Evolutionary conservation across 768 basidiomycete genomes (phyloP).

Genomic region (Stropharia rugosoannulata): DNA sequence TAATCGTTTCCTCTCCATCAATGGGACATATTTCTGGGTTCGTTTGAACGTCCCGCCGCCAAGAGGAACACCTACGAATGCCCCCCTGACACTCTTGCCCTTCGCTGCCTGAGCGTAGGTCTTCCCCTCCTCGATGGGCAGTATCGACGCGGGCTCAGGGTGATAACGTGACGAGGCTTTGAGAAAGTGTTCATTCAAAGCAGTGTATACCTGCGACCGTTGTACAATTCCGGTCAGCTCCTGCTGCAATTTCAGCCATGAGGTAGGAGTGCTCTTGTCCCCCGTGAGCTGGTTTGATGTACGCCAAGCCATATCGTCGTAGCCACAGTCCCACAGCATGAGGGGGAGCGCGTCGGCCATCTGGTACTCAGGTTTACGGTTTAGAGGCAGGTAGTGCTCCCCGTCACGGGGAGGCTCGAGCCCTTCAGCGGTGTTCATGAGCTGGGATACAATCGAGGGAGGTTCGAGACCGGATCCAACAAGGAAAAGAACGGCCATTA

Average conservation of each 20-base stretch:
- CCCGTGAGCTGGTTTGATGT: slow-evolving; percentile 39
- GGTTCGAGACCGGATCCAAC: slow-evolving; percentile 79
- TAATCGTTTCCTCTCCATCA: slow-evolving; percentile 66
- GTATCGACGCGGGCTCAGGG: slow-evolving; percentile 32
- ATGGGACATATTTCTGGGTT: slow-evolving; percentile 59
- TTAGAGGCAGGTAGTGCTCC: slow-evolving; percentile 42
- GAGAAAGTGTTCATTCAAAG: slow-evolving; percentile 67
- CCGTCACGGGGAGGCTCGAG: slow-evolving; percentile 32
- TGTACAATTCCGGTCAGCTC: slow-evolving; percentile 53
- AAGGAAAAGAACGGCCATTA: slow-evolving; percentile 89
- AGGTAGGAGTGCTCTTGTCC: slow-evolving; percentile 26
- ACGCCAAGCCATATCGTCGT: slow-evolving; percentile 75
- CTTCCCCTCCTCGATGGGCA: slow-evolving; percentile 32
- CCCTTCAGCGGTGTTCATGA: slow-evolving; percentile 70
- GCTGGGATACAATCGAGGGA: slow-evolving; percentile 63
- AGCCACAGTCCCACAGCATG: slow-evolving; percentile 89
- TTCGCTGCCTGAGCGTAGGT: slow-evolving; percentile 14
- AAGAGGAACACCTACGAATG: slow-evolving; percentile 50
- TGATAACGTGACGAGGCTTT: slow-evolving; percentile 54
- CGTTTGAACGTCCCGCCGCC: slow-evolving; percentile 72
- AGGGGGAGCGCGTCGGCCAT: slow-evolving; percentile 94
- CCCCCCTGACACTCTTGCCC: slow-evolving; percentile 8
- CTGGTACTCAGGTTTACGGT: slow-evolving; percentile 83
- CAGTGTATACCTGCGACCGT: slow-evolving; percentile 62
- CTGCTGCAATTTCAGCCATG: slow-evolving; percentile 43